phyloP scores from a whole-genome alignment of 345 rosid genomes.

The Erysimum cheiranthoides region DNA sequence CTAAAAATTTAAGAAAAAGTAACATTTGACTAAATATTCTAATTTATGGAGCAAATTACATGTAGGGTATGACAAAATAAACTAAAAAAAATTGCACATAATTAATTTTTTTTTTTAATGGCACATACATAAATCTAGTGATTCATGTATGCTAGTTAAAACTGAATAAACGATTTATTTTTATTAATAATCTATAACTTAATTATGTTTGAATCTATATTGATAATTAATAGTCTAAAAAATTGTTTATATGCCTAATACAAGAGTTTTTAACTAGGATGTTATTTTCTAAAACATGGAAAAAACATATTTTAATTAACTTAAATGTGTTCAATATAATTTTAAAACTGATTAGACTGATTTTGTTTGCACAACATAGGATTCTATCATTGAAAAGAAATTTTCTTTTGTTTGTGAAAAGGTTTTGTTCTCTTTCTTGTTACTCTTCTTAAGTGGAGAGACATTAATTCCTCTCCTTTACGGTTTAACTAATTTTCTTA shows the following conservation, averaged over 20 bases:
- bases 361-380: conserved; percentile 10
- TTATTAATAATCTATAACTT: background rate
- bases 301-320: too few species aligned
- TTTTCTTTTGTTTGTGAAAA: background rate
- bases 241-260: too few species aligned
- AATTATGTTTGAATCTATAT: background rate
- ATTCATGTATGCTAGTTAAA: background rate
- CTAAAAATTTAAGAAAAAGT: too few species aligned
- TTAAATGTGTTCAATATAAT: background rate
- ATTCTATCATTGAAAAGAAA: background rate
- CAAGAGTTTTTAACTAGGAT: too few species aligned
- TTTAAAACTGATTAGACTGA: background rate
- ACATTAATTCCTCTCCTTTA: background rate
- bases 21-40: too few species aligned
- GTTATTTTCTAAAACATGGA: too few species aligned
- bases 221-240: background rate
- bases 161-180: background rate
- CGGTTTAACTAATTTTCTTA: background rate
- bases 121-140: too few species aligned
- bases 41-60: too few species aligned
- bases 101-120: too few species aligned
- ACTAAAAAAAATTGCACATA: too few species aligned
- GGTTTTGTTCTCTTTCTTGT: background rate
- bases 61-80: too few species aligned
- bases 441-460: conserved; percentile 12